Evolutionary conservation across 768 basidiomycete species (phyloP).

Genomic region (Fomitopsis serialis): DNA sequence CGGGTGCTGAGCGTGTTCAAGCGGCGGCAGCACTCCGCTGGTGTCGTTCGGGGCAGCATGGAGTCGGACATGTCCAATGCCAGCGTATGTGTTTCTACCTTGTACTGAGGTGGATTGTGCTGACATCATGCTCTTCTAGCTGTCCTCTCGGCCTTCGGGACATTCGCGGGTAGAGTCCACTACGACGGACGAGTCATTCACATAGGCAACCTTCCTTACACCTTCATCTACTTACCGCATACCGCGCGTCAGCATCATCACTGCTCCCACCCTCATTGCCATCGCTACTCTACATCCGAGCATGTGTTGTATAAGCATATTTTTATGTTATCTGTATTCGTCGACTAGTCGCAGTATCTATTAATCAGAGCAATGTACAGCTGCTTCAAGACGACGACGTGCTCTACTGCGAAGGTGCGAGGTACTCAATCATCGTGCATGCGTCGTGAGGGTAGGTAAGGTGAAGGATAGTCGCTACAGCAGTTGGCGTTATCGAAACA

Average conservation of each 20-base stretch:
- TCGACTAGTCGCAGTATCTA: neutral
- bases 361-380: neutral
- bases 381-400: too few species aligned
- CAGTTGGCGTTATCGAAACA: too few species aligned
- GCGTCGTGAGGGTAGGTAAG: too few species aligned
- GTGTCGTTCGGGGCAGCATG: conserved; percentile 16
- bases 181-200: neutral
- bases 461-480: too few species aligned
- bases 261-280: neutral
- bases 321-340: neutral
- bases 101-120: neutral
- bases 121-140: neutral
- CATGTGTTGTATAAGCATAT: neutral
- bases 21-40: conserved; percentile 12
- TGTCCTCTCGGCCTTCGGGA: neutral
- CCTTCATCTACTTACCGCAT: too few species aligned
- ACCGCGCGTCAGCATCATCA: too few species aligned
- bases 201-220: neutral
- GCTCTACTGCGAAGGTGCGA: too few species aligned
- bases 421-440: too few species aligned
- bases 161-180: neutral
- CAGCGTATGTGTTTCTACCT: neutral
- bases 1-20: conserved; percentile 22
- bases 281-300: neutral
- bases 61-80: conserved; percentile 12